Evolutionary conservation across 2,329 filamentous ascomycete species (phyloP).

Genomic region (Talaromyces pinophilus): DNA sequence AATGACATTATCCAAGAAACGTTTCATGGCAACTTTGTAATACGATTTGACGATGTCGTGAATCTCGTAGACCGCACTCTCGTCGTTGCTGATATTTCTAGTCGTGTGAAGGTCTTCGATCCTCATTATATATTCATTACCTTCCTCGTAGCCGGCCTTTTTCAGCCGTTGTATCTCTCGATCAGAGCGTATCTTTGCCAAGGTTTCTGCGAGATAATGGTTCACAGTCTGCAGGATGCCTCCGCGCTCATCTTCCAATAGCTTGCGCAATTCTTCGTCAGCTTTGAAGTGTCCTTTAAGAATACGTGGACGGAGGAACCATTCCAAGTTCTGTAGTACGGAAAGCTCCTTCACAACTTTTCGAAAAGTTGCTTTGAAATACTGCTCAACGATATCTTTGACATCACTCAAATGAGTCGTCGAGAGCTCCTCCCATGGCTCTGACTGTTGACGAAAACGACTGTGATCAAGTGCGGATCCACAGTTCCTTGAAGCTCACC

Average conservation of each 20-base stretch:
- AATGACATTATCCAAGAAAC: conserved; percentile 63
- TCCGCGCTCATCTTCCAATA: conserved; percentile 54
- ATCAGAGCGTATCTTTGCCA: conserved; percentile 30
- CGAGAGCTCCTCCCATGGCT: conserved; percentile 22
- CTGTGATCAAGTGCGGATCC: conserved; percentile 27
- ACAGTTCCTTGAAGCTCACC: conserved; percentile 28
- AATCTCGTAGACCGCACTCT: conserved; percentile 53
- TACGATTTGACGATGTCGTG: conserved; percentile 63
- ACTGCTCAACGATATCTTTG: conserved; percentile 8
- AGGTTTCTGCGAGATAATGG: conserved; percentile 52
- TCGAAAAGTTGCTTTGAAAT: not conserved
- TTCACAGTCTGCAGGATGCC: conserved; percentile 54
- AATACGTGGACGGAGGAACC: not conserved
- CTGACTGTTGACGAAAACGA: conserved; percentile 26
- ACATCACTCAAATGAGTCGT: not conserved
- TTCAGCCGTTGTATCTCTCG: conserved; percentile 22
- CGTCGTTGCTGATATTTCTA: conserved; percentile 38
- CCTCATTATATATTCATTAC: not conserved
- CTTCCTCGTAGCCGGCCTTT: conserved; percentile 7
- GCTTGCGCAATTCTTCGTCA: conserved; percentile 50
- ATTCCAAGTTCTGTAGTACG: conserved; percentile 46
- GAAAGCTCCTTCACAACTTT: conserved; percentile 24
- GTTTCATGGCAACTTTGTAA: conserved; percentile 62
- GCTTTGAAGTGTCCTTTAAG: conserved; percentile 33
- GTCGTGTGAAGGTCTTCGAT: conserved; percentile 21